Base-by-base conservation (phyloP, 2,329 filamentous ascomycete species). In the Nannizziopsis barbatae region DNA sequence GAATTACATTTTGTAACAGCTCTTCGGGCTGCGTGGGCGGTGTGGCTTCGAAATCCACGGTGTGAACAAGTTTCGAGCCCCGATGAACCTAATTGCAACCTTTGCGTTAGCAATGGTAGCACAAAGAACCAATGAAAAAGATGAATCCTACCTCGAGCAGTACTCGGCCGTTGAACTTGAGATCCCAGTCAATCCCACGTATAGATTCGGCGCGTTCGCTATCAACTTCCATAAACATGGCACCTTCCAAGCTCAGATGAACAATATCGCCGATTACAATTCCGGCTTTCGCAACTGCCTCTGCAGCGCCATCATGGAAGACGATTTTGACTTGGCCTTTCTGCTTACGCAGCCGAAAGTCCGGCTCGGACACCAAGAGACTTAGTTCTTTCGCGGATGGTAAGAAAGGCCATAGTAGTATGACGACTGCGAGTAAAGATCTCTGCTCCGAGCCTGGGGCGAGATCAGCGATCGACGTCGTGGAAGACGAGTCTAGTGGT, bases 371-470 rank as follows among this genome's bases (percentile, higher is more conserved):
- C 31, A 96, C 76, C 15, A 93, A 76, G 44, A 95, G 81, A 20
- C 86, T 83, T 56, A 88, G 76, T 35, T 80, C 80, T 46, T 76
- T 77, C 27, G 77, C 83, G 20, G 86, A 79, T 17, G 83, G 84
- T 55, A 85, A 95, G 65, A 86, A 95, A 0, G 90, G 90, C 89
- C 90, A 96, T 50, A 86, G 81, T 32, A 96, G 79, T 7, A 87
- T 90, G 17, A 95, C 79, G 12, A 84, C 73, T 35, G 85, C 88
- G 50, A 78, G 75, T 30, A 95, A 58, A 27, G 62, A 65, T 42
- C 58, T 57, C 18, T 58, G 48, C 12, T 56, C 43, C n/a, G 54
- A 39, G 22, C 56, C 18, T 5, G 70, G 70, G 11, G 63, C 64
- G 15, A 73, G 60, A 50, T 66, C 56, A 38, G 69, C 64, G 47